These are phyloP conservation scores for Xylaria arbuscula DNA, from an alignment of 2,329 filamentous ascomycete species.

Conservation along the genomic window DNA sequence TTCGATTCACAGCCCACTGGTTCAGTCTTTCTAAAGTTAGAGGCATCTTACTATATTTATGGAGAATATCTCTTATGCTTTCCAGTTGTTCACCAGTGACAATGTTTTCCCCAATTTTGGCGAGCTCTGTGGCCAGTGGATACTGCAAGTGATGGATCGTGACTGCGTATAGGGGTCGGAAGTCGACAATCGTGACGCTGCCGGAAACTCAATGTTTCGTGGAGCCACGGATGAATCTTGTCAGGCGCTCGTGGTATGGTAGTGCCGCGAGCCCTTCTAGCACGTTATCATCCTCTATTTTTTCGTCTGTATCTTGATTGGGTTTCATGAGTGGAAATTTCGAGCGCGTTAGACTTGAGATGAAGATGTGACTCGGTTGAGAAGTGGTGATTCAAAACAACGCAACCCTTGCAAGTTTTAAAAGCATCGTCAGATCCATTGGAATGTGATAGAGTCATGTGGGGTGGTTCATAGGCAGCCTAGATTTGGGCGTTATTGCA, in stretches of 20 bases:
- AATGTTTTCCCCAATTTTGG: constrained; percentile 12
- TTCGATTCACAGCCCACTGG: background rate
- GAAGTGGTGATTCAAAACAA: background rate
- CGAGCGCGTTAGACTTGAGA: background rate
- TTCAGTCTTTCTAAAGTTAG: background rate
- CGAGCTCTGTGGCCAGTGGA: constrained; percentile 19
- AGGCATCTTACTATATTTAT: constrained; percentile 21
- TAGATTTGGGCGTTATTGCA: background rate
- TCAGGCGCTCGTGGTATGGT: constrained; percentile 30
- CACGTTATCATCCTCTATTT: constrained; percentile 12
- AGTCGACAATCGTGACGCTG: constrained; percentile 29
- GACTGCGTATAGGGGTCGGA: constrained; percentile 30
- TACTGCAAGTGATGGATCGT: constrained; percentile 32
- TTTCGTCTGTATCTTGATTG: constrained; percentile 5
- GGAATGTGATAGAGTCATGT: background rate
- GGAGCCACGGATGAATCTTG: constrained; percentile 32
- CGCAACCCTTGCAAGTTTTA: background rate
- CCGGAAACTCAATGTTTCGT: constrained; percentile 27
- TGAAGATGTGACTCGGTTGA: background rate
- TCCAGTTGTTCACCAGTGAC: constrained; percentile 28
- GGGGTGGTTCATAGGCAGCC: background rate
- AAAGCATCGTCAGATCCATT: background rate
- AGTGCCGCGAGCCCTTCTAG: constrained; percentile 28
- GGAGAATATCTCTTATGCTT: constrained; percentile 19
- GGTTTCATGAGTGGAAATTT: constrained; percentile 24